Percentiles rank a stretch among this genome's conserved stretches.
phyloP scores from a whole-genome alignment of 2,329 filamentous ascomycete genomes.

The Fusarium annulatum region DNA sequence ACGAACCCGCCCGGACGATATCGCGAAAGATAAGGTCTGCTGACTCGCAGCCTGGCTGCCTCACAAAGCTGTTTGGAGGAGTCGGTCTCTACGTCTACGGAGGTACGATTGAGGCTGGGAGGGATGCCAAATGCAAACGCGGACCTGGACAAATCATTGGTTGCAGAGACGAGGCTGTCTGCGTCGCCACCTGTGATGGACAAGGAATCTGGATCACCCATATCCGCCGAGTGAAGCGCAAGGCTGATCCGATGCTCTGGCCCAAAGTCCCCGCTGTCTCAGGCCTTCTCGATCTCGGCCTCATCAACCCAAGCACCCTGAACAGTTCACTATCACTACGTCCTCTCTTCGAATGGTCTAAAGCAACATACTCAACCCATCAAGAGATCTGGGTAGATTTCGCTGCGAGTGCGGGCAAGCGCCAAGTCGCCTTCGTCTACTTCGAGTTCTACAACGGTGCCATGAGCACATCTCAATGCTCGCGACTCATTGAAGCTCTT shows the following conservation, averaged over 20 bases:
- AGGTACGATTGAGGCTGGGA: conserved; percentile 4
- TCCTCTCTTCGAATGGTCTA: not conserved
- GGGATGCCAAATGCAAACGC: not conserved
- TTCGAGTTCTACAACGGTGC: conserved; percentile 34
- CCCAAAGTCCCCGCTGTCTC: conserved; percentile 22
- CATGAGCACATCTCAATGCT: conserved; percentile 31
- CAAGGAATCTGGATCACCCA: conserved; percentile 28
- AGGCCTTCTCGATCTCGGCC: conserved; percentile 8
- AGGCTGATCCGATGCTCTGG: conserved; percentile 30
- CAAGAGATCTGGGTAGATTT: conserved; percentile 27
- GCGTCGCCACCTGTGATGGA: conserved; percentile 22
- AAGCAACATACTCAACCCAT: not conserved
- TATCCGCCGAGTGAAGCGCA: conserved; percentile 25
- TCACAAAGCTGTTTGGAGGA: conserved; percentile 10
- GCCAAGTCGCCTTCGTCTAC: conserved; percentile 20
- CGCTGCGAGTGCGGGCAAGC: not conserved
- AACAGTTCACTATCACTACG: not conserved
- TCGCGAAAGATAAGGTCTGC: conserved; percentile 31
- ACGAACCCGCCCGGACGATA: conserved; percentile 10
- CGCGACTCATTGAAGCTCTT: conserved; percentile 24
- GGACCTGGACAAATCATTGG: conserved; percentile 4
- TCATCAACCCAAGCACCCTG: not conserved
- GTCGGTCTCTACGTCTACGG: conserved; percentile 27
- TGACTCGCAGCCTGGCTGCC: conserved; percentile 31
- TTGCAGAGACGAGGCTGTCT: conserved; percentile 1